phyloP scores from a whole-genome alignment of 208 protist species.

The Tetramitus jugosus region DNA sequence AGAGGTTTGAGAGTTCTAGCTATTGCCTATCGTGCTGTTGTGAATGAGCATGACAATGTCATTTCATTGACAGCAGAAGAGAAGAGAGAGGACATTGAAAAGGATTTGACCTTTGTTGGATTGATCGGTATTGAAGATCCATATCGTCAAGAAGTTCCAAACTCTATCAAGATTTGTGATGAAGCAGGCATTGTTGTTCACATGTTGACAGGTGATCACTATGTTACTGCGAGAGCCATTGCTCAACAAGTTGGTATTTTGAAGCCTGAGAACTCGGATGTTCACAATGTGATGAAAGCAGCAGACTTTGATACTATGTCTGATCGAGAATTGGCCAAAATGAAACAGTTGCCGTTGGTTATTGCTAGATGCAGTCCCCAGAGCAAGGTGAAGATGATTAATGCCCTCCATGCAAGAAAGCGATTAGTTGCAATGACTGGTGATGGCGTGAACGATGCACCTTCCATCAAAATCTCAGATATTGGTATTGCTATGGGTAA shows the following conservation, averaged over 20 bases:
- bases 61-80: background rate
- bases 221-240: slow-evolving; percentile 66
- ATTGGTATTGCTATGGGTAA: slow-evolving; percentile 78
- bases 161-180: slow-evolving; percentile 68
- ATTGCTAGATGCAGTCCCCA: slow-evolving; percentile 72
- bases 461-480: slow-evolving; percentile 72
- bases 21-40: background rate
- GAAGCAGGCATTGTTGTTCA: slow-evolving; percentile 70
- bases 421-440: slow-evolving; percentile 72
- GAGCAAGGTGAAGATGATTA: slow-evolving; percentile 78
- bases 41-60: no score
- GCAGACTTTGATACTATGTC: slow-evolving; percentile 65
- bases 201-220: slow-evolving; percentile 80
- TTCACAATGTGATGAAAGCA: slow-evolving; percentile 36
- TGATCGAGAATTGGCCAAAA: slow-evolving; percentile 50
- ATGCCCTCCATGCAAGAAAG: slow-evolving; percentile 63
- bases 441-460: slow-evolving; percentile 78
- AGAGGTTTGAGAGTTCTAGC: slow-evolving; percentile 8
- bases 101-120: slow-evolving; percentile 67
- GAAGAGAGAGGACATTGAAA: slow-evolving; percentile 54
- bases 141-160: slow-evolving; percentile 62
- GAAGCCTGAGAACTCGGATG: slow-evolving; percentile 38
- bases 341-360: slow-evolving; percentile 65
- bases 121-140: slow-evolving; percentile 81
- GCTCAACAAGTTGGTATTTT: slow-evolving; percentile 74